phyloP scores from a whole-genome alignment of 1,139 yeast genomes.

The Wickerhamiella pararugosa region DNA sequence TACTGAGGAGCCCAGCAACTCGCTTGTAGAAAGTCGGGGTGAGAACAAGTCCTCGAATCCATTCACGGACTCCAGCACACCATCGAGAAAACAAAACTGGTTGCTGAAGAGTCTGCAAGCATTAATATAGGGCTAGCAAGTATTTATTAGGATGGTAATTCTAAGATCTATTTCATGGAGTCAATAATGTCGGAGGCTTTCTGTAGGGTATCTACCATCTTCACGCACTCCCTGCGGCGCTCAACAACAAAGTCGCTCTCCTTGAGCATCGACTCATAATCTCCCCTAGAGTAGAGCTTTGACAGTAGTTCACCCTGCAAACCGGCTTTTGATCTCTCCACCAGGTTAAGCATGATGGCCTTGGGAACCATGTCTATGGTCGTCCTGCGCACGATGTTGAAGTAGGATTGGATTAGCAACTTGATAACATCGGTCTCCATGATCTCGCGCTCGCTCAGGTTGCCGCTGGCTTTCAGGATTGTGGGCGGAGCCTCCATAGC shows the following conservation, averaged over 20 bases:
- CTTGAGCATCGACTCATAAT: constrained; percentile 63
- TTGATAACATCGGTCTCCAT: constrained; percentile 96
- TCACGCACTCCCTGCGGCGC: constrained; percentile 85
- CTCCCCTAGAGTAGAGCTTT: constrained; percentile 66
- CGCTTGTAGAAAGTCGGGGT: no score
- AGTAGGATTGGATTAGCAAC: constrained; percentile 77
- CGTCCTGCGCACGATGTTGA: constrained; percentile 82
- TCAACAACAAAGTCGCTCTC: constrained; percentile 89
- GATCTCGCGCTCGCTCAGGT: constrained; percentile 87
- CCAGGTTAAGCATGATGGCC: constrained; percentile 85
- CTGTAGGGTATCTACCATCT: constrained; percentile 82
- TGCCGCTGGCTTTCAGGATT: constrained; percentile 85
- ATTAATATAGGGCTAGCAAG: neutral
- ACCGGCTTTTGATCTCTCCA: constrained; percentile 67
- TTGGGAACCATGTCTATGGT: constrained; percentile 89
- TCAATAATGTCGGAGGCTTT: constrained; percentile 88
- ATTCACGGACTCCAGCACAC: no score
- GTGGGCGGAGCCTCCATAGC: constrained; percentile 98
- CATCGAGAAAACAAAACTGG: no score
- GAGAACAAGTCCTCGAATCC: no score
- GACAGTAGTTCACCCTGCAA: constrained; percentile 83
- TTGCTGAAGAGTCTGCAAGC: no score
- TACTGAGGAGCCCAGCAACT: no score
- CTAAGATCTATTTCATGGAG: constrained; percentile 3
- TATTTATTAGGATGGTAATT: neutral